Base-by-base conservation (phyloP, 495 filamentous ascomycete genomes). In the Geoglossum glabrum region DNA sequence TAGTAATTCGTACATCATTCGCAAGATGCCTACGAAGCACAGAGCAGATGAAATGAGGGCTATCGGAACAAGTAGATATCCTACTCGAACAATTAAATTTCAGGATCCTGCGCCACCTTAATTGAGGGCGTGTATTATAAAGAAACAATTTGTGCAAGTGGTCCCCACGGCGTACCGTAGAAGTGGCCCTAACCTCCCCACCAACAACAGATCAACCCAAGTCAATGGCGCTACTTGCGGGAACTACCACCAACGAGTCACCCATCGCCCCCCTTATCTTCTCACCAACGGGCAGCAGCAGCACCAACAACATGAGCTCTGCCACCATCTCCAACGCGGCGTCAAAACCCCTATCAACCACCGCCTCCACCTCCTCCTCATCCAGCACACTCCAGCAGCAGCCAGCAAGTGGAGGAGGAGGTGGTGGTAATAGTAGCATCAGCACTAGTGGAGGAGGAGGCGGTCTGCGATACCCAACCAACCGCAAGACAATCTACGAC, bases 401-500 rank as follows among this genome's bases (percentile, higher is more conserved):
- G 17, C 28, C 49, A 52, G 11, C n/a, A n/a, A n/a, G n/a, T n/a
- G n/a, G n/a, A n/a, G n/a, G n/a, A n/a, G n/a, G n/a, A n/a, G n/a
- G n/a, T n/a, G n/a, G n/a, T n/a, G n/a, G n/a, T n/a, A n/a, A n/a
- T n/a, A n/a, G n/a, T n/a, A n/a, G n/a, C n/a, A n/a, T n/a, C n/a
- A n/a, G n/a, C n/a, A n/a, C n/a, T n/a, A n/a, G n/a, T n/a, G n/a
- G n/a, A n/a, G n/a, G n/a, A n/a, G n/a, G n/a, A n/a, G 26, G 57
- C 17, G 87, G 85, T n/a, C 84, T 98, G 54, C 85, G 89, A 60
- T 87, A 94, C 63, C 89, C 92, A n/a, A 85, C 86, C 27, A 92
- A 84, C 66, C 86, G 86, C 71, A 96, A 96, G 71, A 95, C 89
- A 54, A 96, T 99, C 71, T 99, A 97, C 71, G 87, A 97, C 76